Evolutionary conservation across 2,329 filamentous ascomycete species (phyloP).

Genomic region (Westerdykella sp.): DNA sequence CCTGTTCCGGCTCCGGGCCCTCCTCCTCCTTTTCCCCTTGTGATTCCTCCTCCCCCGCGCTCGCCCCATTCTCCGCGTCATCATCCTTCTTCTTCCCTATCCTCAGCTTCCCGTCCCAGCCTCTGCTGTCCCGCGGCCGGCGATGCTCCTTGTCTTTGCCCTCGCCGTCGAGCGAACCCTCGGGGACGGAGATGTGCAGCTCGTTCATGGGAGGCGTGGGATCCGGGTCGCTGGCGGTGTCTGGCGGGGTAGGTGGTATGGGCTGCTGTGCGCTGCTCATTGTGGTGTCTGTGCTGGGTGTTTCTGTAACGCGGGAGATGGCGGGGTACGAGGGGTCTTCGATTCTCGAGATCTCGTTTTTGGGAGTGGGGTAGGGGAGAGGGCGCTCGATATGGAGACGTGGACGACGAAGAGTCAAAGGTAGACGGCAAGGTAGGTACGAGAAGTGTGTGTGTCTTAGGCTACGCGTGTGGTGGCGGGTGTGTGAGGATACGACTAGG

Average conservation of each 20-base stretch:
- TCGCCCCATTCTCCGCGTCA: conserved; percentile 57
- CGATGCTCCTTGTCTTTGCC: conserved; percentile 10
- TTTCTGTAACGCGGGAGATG: no score
- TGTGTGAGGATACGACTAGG: no score
- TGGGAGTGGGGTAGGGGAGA: no score
- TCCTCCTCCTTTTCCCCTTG: conserved; percentile 44
- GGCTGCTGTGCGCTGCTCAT: neutral
- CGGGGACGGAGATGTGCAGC: neutral
- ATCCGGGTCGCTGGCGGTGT: neutral
- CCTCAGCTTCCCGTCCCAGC: conserved; percentile 79
- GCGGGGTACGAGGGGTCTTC: no score
- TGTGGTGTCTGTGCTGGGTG: neutral
- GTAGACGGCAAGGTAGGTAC: no score
- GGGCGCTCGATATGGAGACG: no score
- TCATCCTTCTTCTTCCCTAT: conserved; percentile 64
- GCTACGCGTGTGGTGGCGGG: no score
- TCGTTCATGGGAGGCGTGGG: neutral
- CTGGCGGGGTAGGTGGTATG: neutral
- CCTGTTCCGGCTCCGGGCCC: conserved; percentile 30
- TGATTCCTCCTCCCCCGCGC: conserved; percentile 80
- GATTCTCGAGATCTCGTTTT: no score
- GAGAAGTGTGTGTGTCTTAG: no score
- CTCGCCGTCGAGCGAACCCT: conserved; percentile 6
- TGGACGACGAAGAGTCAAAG: no score
- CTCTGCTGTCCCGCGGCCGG: conserved; percentile 41